These are phyloP conservation scores for Metschnikowia colocasiae DNA, from an alignment of 805 yeast genomes.

Conservation along the genomic window DNA sequence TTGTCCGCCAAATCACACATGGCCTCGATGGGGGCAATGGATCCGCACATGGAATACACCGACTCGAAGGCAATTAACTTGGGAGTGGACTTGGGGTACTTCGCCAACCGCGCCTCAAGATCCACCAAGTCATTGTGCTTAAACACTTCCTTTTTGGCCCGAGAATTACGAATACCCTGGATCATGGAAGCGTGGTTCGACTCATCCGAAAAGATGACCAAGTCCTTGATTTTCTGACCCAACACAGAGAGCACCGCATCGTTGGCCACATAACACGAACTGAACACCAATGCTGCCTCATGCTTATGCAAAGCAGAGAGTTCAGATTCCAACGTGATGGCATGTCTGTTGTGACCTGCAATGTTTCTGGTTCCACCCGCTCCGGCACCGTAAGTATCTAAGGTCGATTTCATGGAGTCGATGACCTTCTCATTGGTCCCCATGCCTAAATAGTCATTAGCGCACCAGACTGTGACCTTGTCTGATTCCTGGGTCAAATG, in stretches of 20 bases:
- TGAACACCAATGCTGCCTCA: constrained; percentile 91
- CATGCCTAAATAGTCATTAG: constrained; percentile 96
- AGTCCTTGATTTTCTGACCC: constrained; percentile 85
- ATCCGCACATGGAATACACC: constrained; percentile 98
- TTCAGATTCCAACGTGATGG: constrained; percentile 82
- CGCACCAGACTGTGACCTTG: constrained; percentile 98
- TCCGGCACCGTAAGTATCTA: constrained; percentile 93
- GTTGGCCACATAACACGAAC: constrained; percentile 95
- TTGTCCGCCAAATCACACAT: constrained; percentile 96
- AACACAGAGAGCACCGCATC: constrained; percentile 89
- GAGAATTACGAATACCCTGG: constrained; percentile 88
- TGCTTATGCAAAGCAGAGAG: constrained; percentile 89
- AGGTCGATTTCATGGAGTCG: constrained; percentile 69
- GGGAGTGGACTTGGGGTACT: constrained; percentile 83
- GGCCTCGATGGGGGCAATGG: constrained; percentile 87
- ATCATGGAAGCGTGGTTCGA: constrained; percentile 98
- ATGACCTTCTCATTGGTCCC: constrained; percentile 75
- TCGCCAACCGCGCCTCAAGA: constrained; percentile 71
- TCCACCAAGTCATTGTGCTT: constrained; percentile 86
- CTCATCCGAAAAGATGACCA: constrained; percentile 90
- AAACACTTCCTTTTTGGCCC: constrained; percentile 83
- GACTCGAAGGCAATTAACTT: constrained; percentile 96
- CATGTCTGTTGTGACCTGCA: constrained; percentile 93
- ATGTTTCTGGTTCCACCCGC: constrained; percentile 99
- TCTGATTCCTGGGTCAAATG: constrained; percentile 73